phyloP scores from a whole-genome alignment of 768 basidiomycete genomes.

The Mycena crocata region DNA sequence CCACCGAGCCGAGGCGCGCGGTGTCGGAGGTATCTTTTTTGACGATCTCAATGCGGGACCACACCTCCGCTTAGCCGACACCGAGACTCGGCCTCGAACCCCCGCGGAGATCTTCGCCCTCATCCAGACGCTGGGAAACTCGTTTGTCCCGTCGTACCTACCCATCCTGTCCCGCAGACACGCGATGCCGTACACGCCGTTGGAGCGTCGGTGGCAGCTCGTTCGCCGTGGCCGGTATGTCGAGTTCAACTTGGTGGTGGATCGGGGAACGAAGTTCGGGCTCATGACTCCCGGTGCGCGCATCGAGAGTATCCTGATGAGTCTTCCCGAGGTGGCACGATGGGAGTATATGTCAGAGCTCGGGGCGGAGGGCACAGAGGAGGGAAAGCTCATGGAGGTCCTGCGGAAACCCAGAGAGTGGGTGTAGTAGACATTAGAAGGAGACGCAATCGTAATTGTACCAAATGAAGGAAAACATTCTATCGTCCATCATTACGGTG shows the following conservation, averaged over 20 bases:
- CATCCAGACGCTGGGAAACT: constrained; percentile 75
- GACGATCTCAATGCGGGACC: constrained; percentile 84
- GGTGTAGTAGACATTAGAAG: constrained; percentile 51
- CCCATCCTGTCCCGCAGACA: constrained; percentile 81
- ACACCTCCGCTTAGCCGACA: constrained; percentile 69
- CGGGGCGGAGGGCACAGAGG: constrained; percentile 73
- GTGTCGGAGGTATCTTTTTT: constrained; percentile 96
- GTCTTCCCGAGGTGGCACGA: constrained; percentile 84
- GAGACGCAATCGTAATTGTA: background rate
- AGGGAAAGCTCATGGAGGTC: constrained; percentile 71
- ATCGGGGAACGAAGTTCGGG: constrained; percentile 90
- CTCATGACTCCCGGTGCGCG: constrained; percentile 86
- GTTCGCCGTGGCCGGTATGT: constrained; percentile 92
- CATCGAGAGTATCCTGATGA: constrained; percentile 93
- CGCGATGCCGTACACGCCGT: constrained; percentile 66
- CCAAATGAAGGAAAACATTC: no score
- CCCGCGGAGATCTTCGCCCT: constrained; percentile 83
- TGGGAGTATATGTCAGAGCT: constrained; percentile 92
- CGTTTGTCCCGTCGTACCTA: constrained; percentile 91
- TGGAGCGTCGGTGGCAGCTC: constrained; percentile 92
- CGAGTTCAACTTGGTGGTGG: constrained; percentile 92
- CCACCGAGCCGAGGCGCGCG: constrained; percentile 87
- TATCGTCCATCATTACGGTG: no score
- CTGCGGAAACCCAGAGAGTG: constrained; percentile 75
- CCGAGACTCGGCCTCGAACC: constrained; percentile 59